Conservation (phyloP, 176 grass and related monocot genomes). For the Cenchrus americanus region DNA sequence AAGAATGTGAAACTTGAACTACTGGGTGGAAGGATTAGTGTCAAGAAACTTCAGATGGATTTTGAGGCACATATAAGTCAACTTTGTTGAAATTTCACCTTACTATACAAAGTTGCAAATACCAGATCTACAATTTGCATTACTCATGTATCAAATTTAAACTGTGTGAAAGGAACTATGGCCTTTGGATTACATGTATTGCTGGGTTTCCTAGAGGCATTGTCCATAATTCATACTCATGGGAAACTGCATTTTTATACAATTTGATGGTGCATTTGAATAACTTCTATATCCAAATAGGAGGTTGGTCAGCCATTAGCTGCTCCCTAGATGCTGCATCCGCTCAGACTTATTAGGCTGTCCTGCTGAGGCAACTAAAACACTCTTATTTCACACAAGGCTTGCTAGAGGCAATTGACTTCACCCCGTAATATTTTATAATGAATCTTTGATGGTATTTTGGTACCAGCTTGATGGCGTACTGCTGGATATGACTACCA, state of each 20-base stretch:
- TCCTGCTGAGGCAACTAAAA: neutral
- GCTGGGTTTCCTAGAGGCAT: neutral
- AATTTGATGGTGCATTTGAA: neutral
- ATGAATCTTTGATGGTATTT: neutral
- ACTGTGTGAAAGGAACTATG: neutral
- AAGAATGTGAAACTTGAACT: neutral
- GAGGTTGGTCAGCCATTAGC: neutral
- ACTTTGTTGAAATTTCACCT: neutral
- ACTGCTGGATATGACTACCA: constrained; percentile 15
- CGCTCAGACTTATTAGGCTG: neutral
- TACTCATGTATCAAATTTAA: neutral
- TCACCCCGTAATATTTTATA: neutral
- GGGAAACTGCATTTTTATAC: neutral
- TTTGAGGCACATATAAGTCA: neutral
- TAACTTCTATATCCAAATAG: neutral
- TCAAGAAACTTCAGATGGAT: neutral
- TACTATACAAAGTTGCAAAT: neutral
- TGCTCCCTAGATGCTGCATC: neutral
- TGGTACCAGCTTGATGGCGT: neutral
- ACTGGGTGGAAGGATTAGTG: neutral
- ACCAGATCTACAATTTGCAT: neutral
- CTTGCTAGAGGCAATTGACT: neutral
- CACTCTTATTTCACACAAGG: neutral
- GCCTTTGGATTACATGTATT: neutral
- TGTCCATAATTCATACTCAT: neutral